Evolutionary conservation across 108 stramenopile species (phyloP), one percentile per base, ranked within the genome.

Genomic region (Chaetoceros muelleri): DNA sequence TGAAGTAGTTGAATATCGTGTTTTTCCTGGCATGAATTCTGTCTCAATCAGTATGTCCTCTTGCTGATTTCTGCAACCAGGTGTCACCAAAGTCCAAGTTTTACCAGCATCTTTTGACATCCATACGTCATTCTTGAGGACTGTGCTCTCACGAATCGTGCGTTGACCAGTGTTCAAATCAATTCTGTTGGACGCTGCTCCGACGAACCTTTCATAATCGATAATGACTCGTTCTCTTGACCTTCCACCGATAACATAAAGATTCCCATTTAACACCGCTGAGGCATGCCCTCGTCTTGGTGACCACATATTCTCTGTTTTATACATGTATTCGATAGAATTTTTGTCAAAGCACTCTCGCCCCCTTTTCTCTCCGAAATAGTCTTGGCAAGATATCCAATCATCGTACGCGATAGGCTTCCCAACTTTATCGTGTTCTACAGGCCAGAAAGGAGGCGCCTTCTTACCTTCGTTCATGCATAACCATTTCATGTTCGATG

Each of bases 81-180:
- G 84, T 52, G 66, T 72, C 17, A 84, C 77, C 30, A 85, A 78
- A 31, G 54, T 53, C 87, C 87, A 89, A n/a, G 51, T 61, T 19
- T 21, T 17, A n/a, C 84, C 84, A 28, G 59, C 62, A 53, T 81
- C 83, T 40, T 68, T 57, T 19, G 79, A 76, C 0, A 60, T 67
- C 90, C 90, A 91, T 23, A 91, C 65, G 44, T 91, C 90, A 57
- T 84, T 85, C 63, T 82, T 81, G 20, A 83, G 55, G 21, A 76
- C 34, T 20, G 67, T 34, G 27, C 65, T 62, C 57, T 87, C 84
- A 3, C 81, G 72, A 18, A 58, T 56, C 0, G 72, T 69, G 26
- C 67, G 59, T 48, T 71, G 60, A 2, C 72, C 74, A 34, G 46
- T 52, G 17, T 62, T 46, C 10, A 64, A 60, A 23, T 64, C 73